These are phyloP conservation scores for Cryptosporidium sp. DNA, from an alignment of 169 alveolate species.

Conservation along the genomic window DNA sequence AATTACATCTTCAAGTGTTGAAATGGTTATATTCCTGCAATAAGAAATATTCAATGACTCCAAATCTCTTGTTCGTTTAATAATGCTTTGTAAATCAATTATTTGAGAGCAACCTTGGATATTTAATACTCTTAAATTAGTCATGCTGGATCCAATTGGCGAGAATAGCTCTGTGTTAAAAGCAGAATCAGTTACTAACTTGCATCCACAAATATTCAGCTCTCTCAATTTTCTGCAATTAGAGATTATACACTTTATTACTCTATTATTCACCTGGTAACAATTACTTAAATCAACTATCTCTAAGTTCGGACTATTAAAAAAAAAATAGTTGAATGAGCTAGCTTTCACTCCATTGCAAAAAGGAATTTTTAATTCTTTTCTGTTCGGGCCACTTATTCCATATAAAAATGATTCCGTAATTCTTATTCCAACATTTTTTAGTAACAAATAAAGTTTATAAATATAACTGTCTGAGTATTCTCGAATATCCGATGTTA, in stretches of 20 bases:
- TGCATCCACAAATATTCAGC: slow-evolving; percentile 41
- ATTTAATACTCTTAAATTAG: slow-evolving; percentile 31
- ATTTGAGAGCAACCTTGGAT: slow-evolving; percentile 48
- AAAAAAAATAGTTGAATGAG: slow-evolving; percentile 48
- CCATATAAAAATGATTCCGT: slow-evolving; percentile 71
- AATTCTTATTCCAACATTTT: slow-evolving; percentile 32
- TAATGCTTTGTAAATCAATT: slow-evolving; percentile 34
- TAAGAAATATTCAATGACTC: slow-evolving; percentile 49
- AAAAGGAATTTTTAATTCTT: slow-evolving; percentile 3
- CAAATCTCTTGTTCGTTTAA: slow-evolving; percentile 23
- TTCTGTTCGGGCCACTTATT: slow-evolving; percentile 66
- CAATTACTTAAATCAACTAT: slow-evolving; percentile 63
- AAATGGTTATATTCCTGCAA: slow-evolving; percentile 35
- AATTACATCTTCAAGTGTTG: slow-evolving; percentile 40
- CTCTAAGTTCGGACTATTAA: slow-evolving; percentile 47
- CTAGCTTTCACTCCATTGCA: slow-evolving; percentile 67
- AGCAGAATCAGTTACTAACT: slow-evolving; percentile 70
- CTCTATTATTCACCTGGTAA: slow-evolving; percentile 61
- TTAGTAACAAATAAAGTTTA: slow-evolving; percentile 7
- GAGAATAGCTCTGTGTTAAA: slow-evolving; percentile 47
- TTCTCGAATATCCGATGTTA: slow-evolving; percentile 15
- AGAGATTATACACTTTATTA: slow-evolving; percentile 25
- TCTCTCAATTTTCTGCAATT: slow-evolving; percentile 51
- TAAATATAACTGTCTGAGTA: slow-evolving; percentile 27
- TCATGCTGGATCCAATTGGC: slow-evolving; percentile 24